Base-by-base conservation (phyloP, 2,329 filamentous ascomycete species). In the Dactylellina haptotyla region DNA sequence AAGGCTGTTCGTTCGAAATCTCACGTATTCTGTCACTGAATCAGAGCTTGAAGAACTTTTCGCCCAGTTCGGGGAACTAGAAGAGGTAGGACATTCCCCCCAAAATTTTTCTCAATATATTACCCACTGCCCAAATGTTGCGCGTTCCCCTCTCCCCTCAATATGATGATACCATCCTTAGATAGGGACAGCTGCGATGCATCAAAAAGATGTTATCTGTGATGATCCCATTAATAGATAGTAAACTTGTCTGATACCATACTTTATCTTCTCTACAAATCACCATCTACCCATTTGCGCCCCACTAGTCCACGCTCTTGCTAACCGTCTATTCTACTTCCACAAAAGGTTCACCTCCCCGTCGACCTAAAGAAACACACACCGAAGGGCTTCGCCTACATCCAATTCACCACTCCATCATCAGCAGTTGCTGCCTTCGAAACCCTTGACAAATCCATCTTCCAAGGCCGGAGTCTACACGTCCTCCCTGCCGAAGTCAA, bases 151-250 rank as follows among this genome's bases (percentile, higher is more conserved):
- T 10, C 41, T 20, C 54, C 64, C 85, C 57, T 62, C 84, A 83
- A n/a, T 82, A 87, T 94, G 95, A 98, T 98, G 94, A 98, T 92
- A 84, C 87, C 87, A n/a, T 45, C 90, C 90, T 58, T 75, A 88
- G 95, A 98, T 98, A 98, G 95, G 95, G 95, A 98, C 95, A 98
- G 88, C 94, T 93, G 70, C 56, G 63, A 67, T 63, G 54, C 56
- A 62, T 62, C 56, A 62, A 67, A 73, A 72, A 94, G 90, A 90
- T 85, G 82, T 80, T 83, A 92, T 91, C 92, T 85, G 85, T 98
- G 93, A 96, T 77, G 73, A 76, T 70, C 62, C 75, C 61, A 77
- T 65, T 66, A 58, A 73, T 45, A 76, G 76, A 78, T 99, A 97
- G 95, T 99, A 99, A 94, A 98, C 83, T 85, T 84, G 87, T 88